Evolutionary conservation across 2,329 filamentous ascomycete species (phyloP), one percentile per base, ranked within the genome.

Genomic region (Cladosporium velox): DNA sequence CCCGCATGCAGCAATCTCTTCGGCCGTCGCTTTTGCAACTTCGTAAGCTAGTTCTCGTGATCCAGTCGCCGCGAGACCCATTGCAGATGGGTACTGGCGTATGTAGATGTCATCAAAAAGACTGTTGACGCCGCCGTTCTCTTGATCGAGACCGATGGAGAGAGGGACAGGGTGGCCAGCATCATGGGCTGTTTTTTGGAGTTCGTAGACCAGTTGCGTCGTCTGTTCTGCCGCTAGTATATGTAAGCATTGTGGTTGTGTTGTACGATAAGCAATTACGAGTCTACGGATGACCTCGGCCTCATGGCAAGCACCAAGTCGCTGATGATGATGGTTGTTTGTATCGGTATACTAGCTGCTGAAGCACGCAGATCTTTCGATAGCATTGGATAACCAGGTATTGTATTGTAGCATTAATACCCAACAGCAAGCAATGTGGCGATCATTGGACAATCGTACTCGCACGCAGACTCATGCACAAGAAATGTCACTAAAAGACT

Each of bases 121-220:
- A 79, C 92, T 97, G 81, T 97, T 98, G 77, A 97, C 94, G 3
- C 94, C 93, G 70, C 95, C 95, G 87, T 99, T 98, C 78, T 99
- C 95, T 77, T 99, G 95, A 76, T 98, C 95, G 44, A 98, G 83
- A 47, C 91, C 93, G 72, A 99, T 97, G 64, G 96, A 84, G 21
- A 99, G 82, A 2, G 95, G 95, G 2, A 94, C 90, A 3, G 91
- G 90, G 78, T 98, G 94, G 24, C 94, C 94, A 67, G 94, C 90
- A 79, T 96, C 87, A 75, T 92, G 91, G 44, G 95, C 95, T 75
- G 96, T 94, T 59, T 89, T 93, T 79, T 99, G 95, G 54, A 99
- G 84, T 75, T 98, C 93, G 75, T 95, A 90, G 34, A 97, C 92
- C 51, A 98, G 85, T 74, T 86, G 87, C 52, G 94, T 93, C 35